Percentiles rank a stretch among this genome's conserved stretches.
These are phyloP conservation scores for Candida sojae DNA, from an alignment of 1,139 yeast species.

Conservation along the genomic window DNA sequence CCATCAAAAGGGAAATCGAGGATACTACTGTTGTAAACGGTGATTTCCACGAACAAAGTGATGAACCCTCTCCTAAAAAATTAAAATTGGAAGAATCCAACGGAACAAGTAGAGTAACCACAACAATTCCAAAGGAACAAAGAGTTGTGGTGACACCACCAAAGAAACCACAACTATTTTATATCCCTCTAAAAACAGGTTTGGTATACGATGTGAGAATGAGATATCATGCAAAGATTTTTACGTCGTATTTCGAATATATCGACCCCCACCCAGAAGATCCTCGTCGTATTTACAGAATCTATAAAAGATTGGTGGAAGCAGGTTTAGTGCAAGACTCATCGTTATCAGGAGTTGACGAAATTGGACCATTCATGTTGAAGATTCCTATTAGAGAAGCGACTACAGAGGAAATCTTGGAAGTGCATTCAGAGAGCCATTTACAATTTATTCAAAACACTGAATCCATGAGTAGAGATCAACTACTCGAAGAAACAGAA, in stretches of 20 bases:
- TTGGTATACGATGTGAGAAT: slow-evolving; percentile 94
- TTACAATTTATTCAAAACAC: slow-evolving; percentile 75
- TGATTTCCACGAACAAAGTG: neutral
- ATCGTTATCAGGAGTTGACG: slow-evolving; percentile 74
- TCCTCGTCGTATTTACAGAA: slow-evolving; percentile 92
- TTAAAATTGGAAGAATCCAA: slow-evolving; percentile 13
- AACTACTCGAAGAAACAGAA: slow-evolving; percentile 81
- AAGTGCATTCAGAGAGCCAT: slow-evolving; percentile 85
- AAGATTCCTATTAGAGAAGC: slow-evolving; percentile 94
- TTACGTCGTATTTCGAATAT: slow-evolving; percentile 88
- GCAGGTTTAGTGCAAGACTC: slow-evolving; percentile 87
- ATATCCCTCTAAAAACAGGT: slow-evolving; percentile 84
- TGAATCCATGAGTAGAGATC: slow-evolving; percentile 75
- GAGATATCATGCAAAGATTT: slow-evolving; percentile 95
- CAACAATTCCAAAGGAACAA: slow-evolving; percentile 1
- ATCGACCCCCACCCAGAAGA: slow-evolving; percentile 99
- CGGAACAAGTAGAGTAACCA: slow-evolving; percentile 1
- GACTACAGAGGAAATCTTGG: slow-evolving; percentile 76
- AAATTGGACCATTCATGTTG: slow-evolving; percentile 84
- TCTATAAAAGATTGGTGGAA: slow-evolving; percentile 90
- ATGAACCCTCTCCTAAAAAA: slow-evolving; percentile 12
- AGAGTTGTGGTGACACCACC: slow-evolving; percentile 54
- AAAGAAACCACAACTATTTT: slow-evolving; percentile 56
- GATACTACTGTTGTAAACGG: neutral
- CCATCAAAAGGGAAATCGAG: neutral